A percentile compares a stretch with the other conserved stretches of the same genome.
Evolutionary conservation across 441 rosid genomes (phyloP).

Genomic region (Theobroma grandiflorum): DNA sequence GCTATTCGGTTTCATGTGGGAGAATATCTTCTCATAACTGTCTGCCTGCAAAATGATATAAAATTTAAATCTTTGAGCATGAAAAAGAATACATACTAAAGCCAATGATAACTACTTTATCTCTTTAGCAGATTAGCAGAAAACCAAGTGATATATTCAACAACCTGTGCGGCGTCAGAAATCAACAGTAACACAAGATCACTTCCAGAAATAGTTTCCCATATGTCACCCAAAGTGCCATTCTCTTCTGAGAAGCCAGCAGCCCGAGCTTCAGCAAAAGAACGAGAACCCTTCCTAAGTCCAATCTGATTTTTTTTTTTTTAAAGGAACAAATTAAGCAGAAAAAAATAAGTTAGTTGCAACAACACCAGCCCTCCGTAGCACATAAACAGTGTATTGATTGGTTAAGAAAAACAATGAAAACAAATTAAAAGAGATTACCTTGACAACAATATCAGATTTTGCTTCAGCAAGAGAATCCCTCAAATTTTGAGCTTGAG

Average conservation of each 20-base stretch:
- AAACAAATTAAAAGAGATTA: slow-evolving; percentile 20
- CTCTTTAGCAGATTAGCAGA: background rate
- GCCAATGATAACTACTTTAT: background rate
- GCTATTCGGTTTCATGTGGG: slow-evolving; percentile 93
- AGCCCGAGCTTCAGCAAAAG: slow-evolving; percentile 89
- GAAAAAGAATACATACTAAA: background rate
- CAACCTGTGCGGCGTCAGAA: slow-evolving; percentile 93
- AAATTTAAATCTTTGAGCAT: background rate
- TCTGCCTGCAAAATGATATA: slow-evolving; percentile 60
- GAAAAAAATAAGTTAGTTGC: background rate
- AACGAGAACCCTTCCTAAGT: slow-evolving; percentile 87
- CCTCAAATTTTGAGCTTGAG: slow-evolving; percentile 92
- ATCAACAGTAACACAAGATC: slow-evolving; percentile 91
- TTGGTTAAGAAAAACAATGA: background rate
- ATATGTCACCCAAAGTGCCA: slow-evolving; percentile 89
- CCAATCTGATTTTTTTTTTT: slow-evolving; percentile 56
- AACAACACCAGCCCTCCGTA: background rate
- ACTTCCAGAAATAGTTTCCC: slow-evolving; percentile 88
- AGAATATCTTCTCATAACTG: slow-evolving; percentile 77
- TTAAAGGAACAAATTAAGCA: background rate
- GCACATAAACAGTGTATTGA: background rate
- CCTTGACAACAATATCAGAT: slow-evolving; percentile 87
- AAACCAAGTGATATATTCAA: slow-evolving; percentile 10
- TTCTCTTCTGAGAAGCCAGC: slow-evolving; percentile 87
- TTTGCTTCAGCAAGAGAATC: slow-evolving; percentile 91